Conservation (phyloP, 169 alveolate species). For the Pseudocohnilembus persalinus region DNA sequence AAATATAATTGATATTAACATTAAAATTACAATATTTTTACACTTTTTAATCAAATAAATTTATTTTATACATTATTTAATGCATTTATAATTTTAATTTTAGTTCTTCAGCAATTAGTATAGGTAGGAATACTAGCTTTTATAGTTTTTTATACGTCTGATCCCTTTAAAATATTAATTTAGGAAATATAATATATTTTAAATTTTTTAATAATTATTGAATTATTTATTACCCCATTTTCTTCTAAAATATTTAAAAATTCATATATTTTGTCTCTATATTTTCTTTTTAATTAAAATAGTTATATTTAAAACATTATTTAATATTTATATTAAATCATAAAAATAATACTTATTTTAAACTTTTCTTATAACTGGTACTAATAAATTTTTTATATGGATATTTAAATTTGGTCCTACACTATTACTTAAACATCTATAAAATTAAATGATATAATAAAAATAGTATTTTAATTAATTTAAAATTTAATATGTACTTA, state of each 20-base stretch:
- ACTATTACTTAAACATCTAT: slow-evolving; percentile 36
- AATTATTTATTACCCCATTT: slow-evolving; percentile 30
- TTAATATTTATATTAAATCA: neutral
- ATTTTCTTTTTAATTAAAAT: neutral
- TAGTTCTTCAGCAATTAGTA: slow-evolving; percentile 6
- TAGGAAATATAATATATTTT: neutral
- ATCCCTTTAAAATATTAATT: neutral
- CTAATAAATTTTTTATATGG: slow-evolving; percentile 51
- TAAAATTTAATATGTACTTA: slow-evolving; percentile 13
- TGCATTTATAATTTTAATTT: neutral
- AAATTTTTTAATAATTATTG: neutral
- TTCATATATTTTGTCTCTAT: slow-evolving; percentile 14
- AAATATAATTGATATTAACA: too few species aligned
- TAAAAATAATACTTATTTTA: slow-evolving; percentile 25
- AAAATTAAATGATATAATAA: neutral
- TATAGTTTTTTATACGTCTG: slow-evolving; percentile 21
- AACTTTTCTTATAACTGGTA: slow-evolving; percentile 51
- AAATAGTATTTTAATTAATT: neutral
- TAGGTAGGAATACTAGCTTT: slow-evolving; percentile 23
- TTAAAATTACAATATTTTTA: too few species aligned
- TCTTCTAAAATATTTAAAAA: slow-evolving; percentile 10
- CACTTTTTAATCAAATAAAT: too few species aligned
- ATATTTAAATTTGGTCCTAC: slow-evolving; percentile 51
- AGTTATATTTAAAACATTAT: neutral
- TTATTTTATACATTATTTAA: too few species aligned